Base-by-base conservation (phyloP, 139 green algal species). In the Asterochloris erici region DNA sequence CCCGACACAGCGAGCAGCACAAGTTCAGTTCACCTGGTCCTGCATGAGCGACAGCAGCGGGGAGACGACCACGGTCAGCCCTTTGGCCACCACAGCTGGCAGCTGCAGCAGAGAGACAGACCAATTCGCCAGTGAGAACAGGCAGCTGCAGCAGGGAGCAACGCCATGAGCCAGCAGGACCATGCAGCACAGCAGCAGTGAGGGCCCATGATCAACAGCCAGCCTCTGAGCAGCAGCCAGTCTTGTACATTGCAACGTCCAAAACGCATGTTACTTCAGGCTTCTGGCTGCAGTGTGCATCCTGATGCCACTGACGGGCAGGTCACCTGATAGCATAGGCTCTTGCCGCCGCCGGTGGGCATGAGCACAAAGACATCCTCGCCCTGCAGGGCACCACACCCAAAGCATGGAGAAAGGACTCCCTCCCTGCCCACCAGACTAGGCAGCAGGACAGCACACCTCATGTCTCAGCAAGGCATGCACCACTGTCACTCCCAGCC, bases 41-140 rank as follows among this genome's bases (percentile, higher is more conserved):
- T 98, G 94, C 90, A 99, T 98, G 63, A 99, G 91, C 0, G 93
- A 96, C 29, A 99, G 88, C 76, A 99, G 91, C 24, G 97, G 97
- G 24, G 94, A 98, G 14, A 99, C 91, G 28, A 99, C 97, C 62
- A 99, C 86, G 10, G 95, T 96, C 0, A 98, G 70, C 14, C 96
- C 96, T 24, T 29, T 38, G 27, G 23, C 76, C 11, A 98, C 71
- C 71, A 98, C 88, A 10, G 95, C 93, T 38, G 94, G 95, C 19
- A 98, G 90, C 87, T 96, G 91, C 69, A 86, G 38, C 38, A 54
- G 38, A 6, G 38, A 54, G 38, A 54, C 38, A 54, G 38, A 6
- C 6, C 38, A 54, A 54, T 54, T 6, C 2, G 38, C 4, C 38
- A 54, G 38, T 6, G 38, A 54, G 4, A 54, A 54, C 4, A 54